Evolutionary conservation across 2,329 filamentous ascomycete species (phyloP).

Genomic region (Ceratocystis colombiana): DNA sequence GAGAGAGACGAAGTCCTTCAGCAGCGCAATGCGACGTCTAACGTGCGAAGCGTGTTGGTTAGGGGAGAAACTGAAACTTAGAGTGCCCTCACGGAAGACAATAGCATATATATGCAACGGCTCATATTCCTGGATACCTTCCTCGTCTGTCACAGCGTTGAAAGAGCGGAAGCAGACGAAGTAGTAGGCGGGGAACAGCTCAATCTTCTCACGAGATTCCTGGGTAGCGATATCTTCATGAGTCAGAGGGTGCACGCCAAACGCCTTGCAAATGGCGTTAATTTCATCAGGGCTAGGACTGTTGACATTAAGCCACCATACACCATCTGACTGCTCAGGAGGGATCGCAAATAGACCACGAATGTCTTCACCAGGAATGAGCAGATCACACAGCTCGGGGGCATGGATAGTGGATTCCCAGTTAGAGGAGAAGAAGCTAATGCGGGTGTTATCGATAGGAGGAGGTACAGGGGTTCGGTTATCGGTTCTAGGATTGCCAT

Average conservation of each 20-base stretch:
- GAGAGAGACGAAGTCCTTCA: slow-evolving; percentile 89
- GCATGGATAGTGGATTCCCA: slow-evolving; percentile 90
- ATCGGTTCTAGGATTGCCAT: slow-evolving; percentile 28
- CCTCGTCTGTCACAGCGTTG: slow-evolving; percentile 64
- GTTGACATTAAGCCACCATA: slow-evolving; percentile 98
- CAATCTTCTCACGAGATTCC: slow-evolving; percentile 95
- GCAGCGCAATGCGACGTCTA: slow-evolving; percentile 76
- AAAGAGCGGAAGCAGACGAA: slow-evolving; percentile 97
- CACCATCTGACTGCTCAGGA: slow-evolving; percentile 57
- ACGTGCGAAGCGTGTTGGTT: slow-evolving; percentile 84
- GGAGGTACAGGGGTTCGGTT: slow-evolving; percentile 29
- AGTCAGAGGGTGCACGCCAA: slow-evolving; percentile 89
- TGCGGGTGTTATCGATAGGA: slow-evolving; percentile 60
- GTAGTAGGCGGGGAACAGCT: slow-evolving; percentile 95
- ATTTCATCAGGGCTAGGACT: slow-evolving; percentile 84
- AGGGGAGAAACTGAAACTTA: slow-evolving; percentile 87
- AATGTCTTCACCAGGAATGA: slow-evolving; percentile 82
- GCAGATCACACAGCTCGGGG: slow-evolving; percentile 73
- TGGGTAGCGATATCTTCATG: slow-evolving; percentile 93
- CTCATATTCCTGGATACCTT: slow-evolving; percentile 73
- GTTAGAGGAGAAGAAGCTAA: slow-evolving; percentile 94
- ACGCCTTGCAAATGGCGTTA: slow-evolving; percentile 79
- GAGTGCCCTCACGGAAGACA: slow-evolving; percentile 86
- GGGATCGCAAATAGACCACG: slow-evolving; percentile 70
- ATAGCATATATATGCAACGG: slow-evolving; percentile 95